Base-by-base conservation (phyloP, 768 basidiomycete genomes). In the Boletales sp. region DNA sequence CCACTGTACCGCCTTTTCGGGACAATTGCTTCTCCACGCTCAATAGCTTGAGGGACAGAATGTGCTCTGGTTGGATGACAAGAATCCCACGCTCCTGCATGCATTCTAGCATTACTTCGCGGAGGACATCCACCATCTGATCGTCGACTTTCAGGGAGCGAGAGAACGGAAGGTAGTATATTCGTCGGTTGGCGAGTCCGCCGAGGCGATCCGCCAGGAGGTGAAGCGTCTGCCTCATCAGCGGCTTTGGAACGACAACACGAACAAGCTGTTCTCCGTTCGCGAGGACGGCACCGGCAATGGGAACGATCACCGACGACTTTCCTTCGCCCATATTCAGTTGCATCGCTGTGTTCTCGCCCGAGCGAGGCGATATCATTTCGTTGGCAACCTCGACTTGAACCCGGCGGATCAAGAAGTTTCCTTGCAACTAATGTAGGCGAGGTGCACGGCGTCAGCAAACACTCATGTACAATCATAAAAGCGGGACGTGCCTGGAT, bases 241-340 rank as follows among this genome's bases (percentile, higher is more conserved):
- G 65, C 0, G 76, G 60, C 47, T 77, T 78, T 27, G 77, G 64
- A 19, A 76, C 71, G 3, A 80, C 61, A 18, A 80, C 70, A 29
- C 79, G 71, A 32, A 72, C 72, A 2, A 80, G 65, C 30, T 60
- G 69, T 3, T 64, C 14, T 5, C 73, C 71, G 55, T 79, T 64
- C 0, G 79, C 73, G 17, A 80, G 63, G 8, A 66, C 58, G 1
- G 70, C 58, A 0, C 71, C 61, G 6, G 70, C 64, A 30, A 79
- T 62, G 5, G 79, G 79, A 7, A 79, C 69, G 30, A 80, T 70
- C 10, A 70, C 69, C 0, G 68, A 70, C 3, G 69, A 66, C 52
- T 80, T 80, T 2, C 80, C 80, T 46, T 82, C 80, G 4, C 80
- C 80, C 80, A 82, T 82, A 40, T 80, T 79, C 13, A 80, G 69